Conservation (phyloP, 352 stramenopile genomes). For the Phytophthora niederhauseri region DNA sequence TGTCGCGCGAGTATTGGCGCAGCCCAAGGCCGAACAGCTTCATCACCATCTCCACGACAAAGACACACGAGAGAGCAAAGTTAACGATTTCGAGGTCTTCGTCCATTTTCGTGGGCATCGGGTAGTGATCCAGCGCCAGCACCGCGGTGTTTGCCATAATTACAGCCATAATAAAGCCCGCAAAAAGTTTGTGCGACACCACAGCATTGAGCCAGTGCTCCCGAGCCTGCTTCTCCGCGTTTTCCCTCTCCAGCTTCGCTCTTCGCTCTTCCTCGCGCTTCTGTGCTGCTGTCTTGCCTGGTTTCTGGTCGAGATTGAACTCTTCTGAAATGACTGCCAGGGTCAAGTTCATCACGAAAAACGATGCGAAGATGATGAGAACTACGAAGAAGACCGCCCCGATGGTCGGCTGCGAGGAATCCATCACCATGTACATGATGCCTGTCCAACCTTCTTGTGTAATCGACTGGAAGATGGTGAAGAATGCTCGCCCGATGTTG, state of each 20-base stretch:
- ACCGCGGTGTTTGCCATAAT: constrained; percentile 89
- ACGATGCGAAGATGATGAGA: constrained; percentile 91
- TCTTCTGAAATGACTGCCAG: constrained; percentile 93
- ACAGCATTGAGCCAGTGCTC: constrained; percentile 56
- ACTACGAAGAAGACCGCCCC: constrained; percentile 89
- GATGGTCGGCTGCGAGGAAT: constrained; percentile 60
- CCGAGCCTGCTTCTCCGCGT: constrained; percentile 32
- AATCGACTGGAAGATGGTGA: constrained; percentile 95
- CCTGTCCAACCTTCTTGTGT: constrained; percentile 94
- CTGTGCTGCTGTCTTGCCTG: constrained; percentile 31
- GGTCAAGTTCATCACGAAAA: constrained; percentile 95
- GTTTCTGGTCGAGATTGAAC: constrained; percentile 80
- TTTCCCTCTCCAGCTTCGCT: constrained; percentile 42
- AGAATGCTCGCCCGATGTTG: constrained; percentile 87
- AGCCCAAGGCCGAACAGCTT: constrained; percentile 88
- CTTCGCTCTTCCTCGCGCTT: constrained; percentile 44
- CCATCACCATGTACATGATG: constrained; percentile 93
- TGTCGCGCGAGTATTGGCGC: constrained; percentile 70
- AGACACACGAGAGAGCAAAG: constrained; percentile 78
- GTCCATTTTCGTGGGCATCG: constrained; percentile 59
- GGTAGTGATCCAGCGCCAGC: constrained; percentile 84
- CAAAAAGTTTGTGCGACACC: constrained; percentile 67
- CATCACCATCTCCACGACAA: constrained; percentile 77
- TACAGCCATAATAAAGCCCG: constrained; percentile 65
- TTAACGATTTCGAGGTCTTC: constrained; percentile 78